Percentiles rank a stretch among this genome's conserved stretches.
Conservation (phyloP, 805 yeast species). For the Tetrapisispora arboricola region DNA sequence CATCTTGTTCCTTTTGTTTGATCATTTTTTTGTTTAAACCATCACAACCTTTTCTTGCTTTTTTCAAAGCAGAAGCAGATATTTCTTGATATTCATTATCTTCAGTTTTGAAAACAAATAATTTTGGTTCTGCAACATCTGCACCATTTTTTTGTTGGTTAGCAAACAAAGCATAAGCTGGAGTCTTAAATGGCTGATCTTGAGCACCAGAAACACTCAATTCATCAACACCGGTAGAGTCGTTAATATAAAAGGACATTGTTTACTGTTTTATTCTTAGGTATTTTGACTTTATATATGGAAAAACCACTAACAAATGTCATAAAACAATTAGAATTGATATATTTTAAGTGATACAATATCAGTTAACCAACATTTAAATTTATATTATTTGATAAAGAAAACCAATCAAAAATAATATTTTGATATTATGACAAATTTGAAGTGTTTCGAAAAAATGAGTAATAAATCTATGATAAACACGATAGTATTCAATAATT, state of each 20-base stretch:
- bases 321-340: no score
- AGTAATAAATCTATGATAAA: no score
- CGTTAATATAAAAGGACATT: conserved; percentile 57
- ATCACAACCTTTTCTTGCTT: conserved; percentile 93
- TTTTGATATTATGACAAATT: no score
- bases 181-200: conserved; percentile 61
- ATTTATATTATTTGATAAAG: no score
- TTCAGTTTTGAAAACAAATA: conserved; percentile 41
- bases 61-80: conserved; percentile 83
- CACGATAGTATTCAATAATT: no score
- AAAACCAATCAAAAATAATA: no score
- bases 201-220: conserved; percentile 51
- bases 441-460: no score
- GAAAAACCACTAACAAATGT: not conserved
- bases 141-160: conserved; percentile 30
- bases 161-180: conserved; percentile 64
- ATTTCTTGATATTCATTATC: conserved; percentile 55
- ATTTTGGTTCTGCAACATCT: conserved; percentile 34
- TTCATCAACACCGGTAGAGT: conserved; percentile 57
- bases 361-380: no score
- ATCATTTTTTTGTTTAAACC: conserved; percentile 65
- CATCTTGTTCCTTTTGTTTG: conserved; percentile 45
- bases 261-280: no score
- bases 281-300: not conserved
- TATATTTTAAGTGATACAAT: no score